Evolutionary conservation across 768 basidiomycete species (phyloP).

Genomic region (Tylopilus rubrobrunneus): DNA sequence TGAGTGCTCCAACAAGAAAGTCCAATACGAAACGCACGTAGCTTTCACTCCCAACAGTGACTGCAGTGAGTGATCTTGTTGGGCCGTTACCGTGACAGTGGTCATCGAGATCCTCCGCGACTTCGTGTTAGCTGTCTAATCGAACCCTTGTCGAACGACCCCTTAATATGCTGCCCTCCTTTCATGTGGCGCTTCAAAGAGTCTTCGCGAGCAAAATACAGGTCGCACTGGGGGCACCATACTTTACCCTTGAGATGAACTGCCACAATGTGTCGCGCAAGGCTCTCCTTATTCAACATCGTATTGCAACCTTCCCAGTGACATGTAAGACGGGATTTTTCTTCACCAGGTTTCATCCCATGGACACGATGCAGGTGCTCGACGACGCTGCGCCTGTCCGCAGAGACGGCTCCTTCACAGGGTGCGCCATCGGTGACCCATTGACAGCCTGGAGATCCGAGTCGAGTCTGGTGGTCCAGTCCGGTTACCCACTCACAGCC

Average conservation of each 20-base stretch:
- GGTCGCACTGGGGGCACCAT: constrained; percentile 14
- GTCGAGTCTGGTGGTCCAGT: background rate
- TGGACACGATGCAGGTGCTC: constrained; percentile 16
- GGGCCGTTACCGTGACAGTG: background rate
- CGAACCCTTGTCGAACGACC: background rate
- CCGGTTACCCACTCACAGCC: background rate
- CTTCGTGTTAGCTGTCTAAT: background rate
- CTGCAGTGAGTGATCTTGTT: too few species aligned
- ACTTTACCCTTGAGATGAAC: constrained; percentile 21
- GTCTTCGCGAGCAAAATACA: constrained; percentile 27
- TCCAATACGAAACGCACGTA: too few species aligned
- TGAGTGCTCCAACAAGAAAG: too few species aligned
- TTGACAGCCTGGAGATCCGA: constrained; percentile 2
- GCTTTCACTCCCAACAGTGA: too few species aligned
- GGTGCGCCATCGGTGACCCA: constrained; percentile 8
- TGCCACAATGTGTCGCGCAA: constrained; percentile 25
- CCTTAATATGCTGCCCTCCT: constrained; percentile 14
- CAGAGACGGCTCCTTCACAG: constrained; percentile 1
- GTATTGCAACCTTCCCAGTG: constrained; percentile 17
- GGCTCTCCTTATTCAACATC: constrained; percentile 27
- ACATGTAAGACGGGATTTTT: constrained; percentile 16
- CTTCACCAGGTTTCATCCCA: constrained; percentile 13
- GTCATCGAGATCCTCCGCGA: background rate
- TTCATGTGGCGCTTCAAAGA: constrained; percentile 26
- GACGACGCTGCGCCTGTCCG: constrained; percentile 15